Evolutionary conservation across 2,329 filamentous ascomycete genomes (phyloP), one percentile per base, ranked within the genome.

Genomic region (Ambrosiella xylebori): DNA sequence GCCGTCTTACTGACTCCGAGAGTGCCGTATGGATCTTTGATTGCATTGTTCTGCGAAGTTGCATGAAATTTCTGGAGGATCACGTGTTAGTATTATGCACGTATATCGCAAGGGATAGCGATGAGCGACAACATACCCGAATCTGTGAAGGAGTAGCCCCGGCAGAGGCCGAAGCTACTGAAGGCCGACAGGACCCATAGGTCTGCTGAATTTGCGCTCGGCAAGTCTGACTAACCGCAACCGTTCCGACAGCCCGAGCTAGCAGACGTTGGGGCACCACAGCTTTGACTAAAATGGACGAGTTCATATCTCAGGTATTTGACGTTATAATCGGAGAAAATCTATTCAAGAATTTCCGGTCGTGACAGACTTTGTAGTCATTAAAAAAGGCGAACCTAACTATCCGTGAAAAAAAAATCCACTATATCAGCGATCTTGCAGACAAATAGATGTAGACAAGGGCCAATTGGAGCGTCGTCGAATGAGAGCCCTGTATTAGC

Each of bases 1-100:
- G 93, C 88, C 62, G 72, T 78, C 69, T 91, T 95, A 65, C 76
- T 76, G 37, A 98, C 88, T 12, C 93, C 93, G 36, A 98, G 82
- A 3, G 86, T 79, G 63, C 82, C 80, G 71, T 98, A 98, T 1
- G 93, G 93, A 66, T 98, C 86, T 68, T 87, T 80, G 41, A 80
- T 71, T 4, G 76, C 76, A 19, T 74, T 67, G 5, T 69, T 65
- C 50, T 70, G 70, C 50, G 70, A 66, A 50, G 83, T 84, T 27
- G 81, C 79, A 67, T 84, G 82, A 68, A 84, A 86, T 38, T 73
- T 64, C 71, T 81, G 59, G 44, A 9, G 11, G 37, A 19, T 35
- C 54, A 15, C 9, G 2, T 7, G 9, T 38, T 36, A 41, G n/a
- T 47, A 53, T 11, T n/a, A 39, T 37, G 19, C 12, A 13, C 15